Conservation (phyloP, 495 filamentous ascomycete genomes). For the Penicillium verhagenii region DNA sequence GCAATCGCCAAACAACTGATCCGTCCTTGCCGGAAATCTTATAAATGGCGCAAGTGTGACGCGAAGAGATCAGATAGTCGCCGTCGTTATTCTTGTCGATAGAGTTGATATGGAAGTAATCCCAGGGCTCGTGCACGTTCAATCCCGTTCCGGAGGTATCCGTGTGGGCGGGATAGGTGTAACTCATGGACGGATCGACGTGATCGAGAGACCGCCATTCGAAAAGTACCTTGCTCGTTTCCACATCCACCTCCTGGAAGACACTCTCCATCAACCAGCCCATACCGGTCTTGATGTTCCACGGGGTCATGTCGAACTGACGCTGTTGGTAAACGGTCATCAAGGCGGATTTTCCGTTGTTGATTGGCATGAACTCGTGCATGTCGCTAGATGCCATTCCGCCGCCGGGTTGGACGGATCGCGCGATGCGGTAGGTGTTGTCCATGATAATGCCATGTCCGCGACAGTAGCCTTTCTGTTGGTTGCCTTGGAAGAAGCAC, state of each 20-base stretch:
- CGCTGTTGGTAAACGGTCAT: slow-evolving; percentile 58
- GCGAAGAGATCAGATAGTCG: slow-evolving; percentile 60
- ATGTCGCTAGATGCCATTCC: slow-evolving; percentile 50
- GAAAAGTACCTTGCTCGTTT: slow-evolving; percentile 49
- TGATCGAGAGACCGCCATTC: slow-evolving; percentile 55
- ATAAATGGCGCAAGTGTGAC: slow-evolving; percentile 57
- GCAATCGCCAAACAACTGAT: slow-evolving; percentile 56
- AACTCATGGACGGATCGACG: slow-evolving; percentile 45
- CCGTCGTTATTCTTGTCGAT: slow-evolving; percentile 57
- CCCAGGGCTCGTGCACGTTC: slow-evolving; percentile 50
- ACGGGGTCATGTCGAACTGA: slow-evolving; percentile 51
- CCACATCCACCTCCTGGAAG: slow-evolving; percentile 52
- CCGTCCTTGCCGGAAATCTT: slow-evolving; percentile 60
- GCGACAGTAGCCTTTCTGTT: slow-evolving; percentile 53
- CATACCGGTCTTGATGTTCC: slow-evolving; percentile 47
- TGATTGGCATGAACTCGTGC: slow-evolving; percentile 51
- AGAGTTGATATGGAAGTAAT: slow-evolving; percentile 67
- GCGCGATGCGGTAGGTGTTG: slow-evolving; percentile 48
- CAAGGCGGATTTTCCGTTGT: slow-evolving; percentile 49
- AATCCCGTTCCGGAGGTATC: slow-evolving; percentile 48
- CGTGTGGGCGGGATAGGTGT: slow-evolving; percentile 44
- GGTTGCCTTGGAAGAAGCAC: slow-evolving; percentile 55
- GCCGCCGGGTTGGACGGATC: slow-evolving; percentile 42
- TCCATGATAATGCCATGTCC: slow-evolving; percentile 56
- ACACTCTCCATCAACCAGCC: slow-evolving; percentile 53